Evolutionary conservation across 805 yeast genomes (phyloP), one percentile per base, ranked within the genome.

Genomic region (Starmerella stigmatis): DNA sequence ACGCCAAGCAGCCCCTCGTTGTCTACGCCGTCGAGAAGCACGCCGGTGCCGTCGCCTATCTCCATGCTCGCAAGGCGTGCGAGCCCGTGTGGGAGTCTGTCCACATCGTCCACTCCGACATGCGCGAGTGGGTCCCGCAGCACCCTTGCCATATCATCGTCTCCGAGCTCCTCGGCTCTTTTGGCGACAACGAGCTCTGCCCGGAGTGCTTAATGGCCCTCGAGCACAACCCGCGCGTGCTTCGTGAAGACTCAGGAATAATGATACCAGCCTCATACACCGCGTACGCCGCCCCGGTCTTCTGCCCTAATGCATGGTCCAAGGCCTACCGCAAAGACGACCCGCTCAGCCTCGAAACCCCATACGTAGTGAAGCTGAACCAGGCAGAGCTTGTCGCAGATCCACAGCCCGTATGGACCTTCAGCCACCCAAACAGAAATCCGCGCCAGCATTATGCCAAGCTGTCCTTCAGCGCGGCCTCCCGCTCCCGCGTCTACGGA

Each of bases 131-230:
- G 78, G 44, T 56, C 8, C 68, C 67, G 3, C 52, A 51, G 6
- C 49, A 58, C 11, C 64, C 66, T 15, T 69, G 72, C 45, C 72
- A 82, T 57, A 56, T 88, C 34, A 72, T 86, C 8, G 70, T 89
- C 1, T 81, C 94, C 35, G 96, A 88, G 60, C 65, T 89, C 7
- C 62, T 88, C 22, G 96, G 96, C 5, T 83, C 94, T 13, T 82
- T 89, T 64, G 96, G 94, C 4, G 89, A 94, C 60, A 89, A 88
- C 61, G 96, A 88, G 59, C 68, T 85, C 15, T 72, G 84, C 8
- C 96, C 97, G 0, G 97, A 88, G 60, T 79, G 92, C 47, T 60
- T 85, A 3, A 66, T 65, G 36, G 64, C 70, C 1, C 56, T 46
- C 12, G 51, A 48, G 29, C 69, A 15, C 71, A 73, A 41, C 32